Evolutionary conservation across 2,329 filamentous ascomycete genomes (phyloP).

Genomic region (Trichoderma pleuroti): DNA sequence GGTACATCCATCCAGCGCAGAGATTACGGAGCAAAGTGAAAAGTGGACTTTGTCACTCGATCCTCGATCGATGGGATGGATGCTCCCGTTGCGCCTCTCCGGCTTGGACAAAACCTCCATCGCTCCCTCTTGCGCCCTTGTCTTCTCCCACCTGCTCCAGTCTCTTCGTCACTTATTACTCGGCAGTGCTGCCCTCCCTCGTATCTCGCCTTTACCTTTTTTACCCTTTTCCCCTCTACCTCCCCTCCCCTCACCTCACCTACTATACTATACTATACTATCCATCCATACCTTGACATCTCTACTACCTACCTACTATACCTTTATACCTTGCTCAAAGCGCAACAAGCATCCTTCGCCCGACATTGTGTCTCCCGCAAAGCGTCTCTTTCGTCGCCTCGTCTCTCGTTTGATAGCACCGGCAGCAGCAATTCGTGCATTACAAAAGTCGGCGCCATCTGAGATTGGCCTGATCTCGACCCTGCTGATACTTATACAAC

Average conservation of each 20-base stretch:
- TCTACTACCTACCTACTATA: neutral
- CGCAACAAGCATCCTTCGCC: neutral
- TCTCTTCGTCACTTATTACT: neutral
- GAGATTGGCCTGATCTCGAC: constrained; percentile 4
- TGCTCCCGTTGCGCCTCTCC: constrained; percentile 31
- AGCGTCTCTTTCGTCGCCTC: neutral
- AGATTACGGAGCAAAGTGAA: constrained; percentile 13
- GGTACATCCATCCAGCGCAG: neutral
- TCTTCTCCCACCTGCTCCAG: constrained; percentile 15
- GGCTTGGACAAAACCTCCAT: constrained; percentile 31
- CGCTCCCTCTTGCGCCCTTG: constrained; percentile 24
- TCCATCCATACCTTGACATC: no score
- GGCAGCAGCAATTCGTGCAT: neutral
- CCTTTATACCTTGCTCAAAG: no score
- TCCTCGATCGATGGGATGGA: constrained; percentile 34
- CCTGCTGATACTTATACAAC: neutral
- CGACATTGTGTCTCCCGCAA: neutral
- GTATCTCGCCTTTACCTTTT: neutral
- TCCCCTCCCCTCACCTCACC: neutral
- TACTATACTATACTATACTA: neutral
- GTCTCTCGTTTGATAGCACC: constrained; percentile 2
- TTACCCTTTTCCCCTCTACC: neutral
- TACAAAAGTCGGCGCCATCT: neutral
- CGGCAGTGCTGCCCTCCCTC: neutral
- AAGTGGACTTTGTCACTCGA: constrained; percentile 26